These are phyloP conservation scores for Aegilops sharonensis DNA, from an alignment of 176 grass and related monocot genomes.

Conservation along the genomic window DNA sequence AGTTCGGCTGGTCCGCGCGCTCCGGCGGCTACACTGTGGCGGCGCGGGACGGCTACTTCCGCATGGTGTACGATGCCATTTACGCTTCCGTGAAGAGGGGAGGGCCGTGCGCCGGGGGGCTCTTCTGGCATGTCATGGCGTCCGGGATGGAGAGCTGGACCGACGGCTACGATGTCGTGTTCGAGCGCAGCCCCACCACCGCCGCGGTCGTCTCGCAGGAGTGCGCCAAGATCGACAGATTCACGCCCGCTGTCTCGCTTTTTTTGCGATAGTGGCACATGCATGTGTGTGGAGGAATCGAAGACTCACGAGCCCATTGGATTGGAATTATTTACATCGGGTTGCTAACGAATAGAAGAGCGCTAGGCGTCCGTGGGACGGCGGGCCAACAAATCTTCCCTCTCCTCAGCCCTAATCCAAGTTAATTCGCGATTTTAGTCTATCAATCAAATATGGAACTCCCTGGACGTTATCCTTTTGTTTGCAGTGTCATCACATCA, in stretches of 20 bases:
- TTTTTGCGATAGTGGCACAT: neutral
- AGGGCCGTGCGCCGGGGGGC: slow-evolving; percentile 47
- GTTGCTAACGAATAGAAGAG: neutral
- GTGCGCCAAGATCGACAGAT: slow-evolving; percentile 25
- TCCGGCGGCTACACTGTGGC: slow-evolving; percentile 39
- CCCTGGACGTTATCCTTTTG: no score
- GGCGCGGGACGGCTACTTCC: slow-evolving; percentile 50
- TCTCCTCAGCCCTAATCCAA: no score
- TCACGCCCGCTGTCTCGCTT: neutral
- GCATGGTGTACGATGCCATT: slow-evolving; percentile 46
- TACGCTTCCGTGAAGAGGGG: slow-evolving; percentile 44
- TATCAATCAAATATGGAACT: no score
- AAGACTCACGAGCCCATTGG: neutral
- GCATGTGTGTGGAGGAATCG: neutral
- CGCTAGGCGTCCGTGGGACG: no score
- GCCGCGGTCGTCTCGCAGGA: slow-evolving; percentile 38
- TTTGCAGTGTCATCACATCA: no score
- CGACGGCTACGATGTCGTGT: slow-evolving; percentile 71
- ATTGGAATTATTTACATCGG: neutral
- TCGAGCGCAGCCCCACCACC: slow-evolving; percentile 47
- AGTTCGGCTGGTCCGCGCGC: slow-evolving; percentile 68
- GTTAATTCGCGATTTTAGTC: no score
- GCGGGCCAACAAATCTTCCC: no score
- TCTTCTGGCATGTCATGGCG: slow-evolving; percentile 84
- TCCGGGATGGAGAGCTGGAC: slow-evolving; percentile 67